Percentiles rank a stretch among this genome's conserved stretches.
Conservation (phyloP, 371 early-diverging fungal species). For the Mucor ambiguus region DNA sequence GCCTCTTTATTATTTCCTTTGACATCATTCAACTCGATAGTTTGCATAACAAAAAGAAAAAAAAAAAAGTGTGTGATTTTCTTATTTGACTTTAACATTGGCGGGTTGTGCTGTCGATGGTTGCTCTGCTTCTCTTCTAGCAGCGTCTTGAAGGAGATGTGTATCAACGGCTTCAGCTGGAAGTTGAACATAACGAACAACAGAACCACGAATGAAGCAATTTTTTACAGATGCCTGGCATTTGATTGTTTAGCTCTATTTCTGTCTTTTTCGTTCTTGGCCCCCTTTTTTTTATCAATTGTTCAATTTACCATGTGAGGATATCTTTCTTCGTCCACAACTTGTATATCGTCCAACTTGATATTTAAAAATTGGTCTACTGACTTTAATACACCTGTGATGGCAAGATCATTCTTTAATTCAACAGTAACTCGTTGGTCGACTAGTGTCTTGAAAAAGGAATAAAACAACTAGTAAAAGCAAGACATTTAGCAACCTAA, state of each 20-base stretch:
- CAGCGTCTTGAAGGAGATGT: conserved; percentile 94
- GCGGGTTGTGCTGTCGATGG: conserved; percentile 56
- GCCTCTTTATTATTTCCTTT: conserved; percentile 5
- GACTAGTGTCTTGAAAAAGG: conserved; percentile 98
- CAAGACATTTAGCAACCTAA: not conserved
- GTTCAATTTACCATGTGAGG: conserved; percentile 90
- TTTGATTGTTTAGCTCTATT: not conserved
- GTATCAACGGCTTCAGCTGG: conserved; percentile 90
- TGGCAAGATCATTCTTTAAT: conserved; percentile 96
- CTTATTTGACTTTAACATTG: conserved; percentile 56
- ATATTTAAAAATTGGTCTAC: conserved; percentile 99
- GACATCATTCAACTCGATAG: not conserved
- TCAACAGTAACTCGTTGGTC: conserved; percentile 96
- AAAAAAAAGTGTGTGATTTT: not conserved
- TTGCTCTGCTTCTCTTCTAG: conserved; percentile 83
- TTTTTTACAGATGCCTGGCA: conserved; percentile 90
- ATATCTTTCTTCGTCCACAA: conserved; percentile 86
- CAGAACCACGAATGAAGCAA: conserved; percentile 98
- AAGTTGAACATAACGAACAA: conserved; percentile 96
- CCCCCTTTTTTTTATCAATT: not conserved
- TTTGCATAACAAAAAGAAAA: not conserved
- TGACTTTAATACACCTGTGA: conserved; percentile 91
- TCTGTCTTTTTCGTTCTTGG: not conserved
- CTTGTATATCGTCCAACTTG: conserved; percentile 90
- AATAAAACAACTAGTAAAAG: conserved; percentile 90